These are phyloP conservation scores for Rhizopogon vulgaris DNA, from an alignment of 768 basidiomycete species.

Conservation along the genomic window DNA sequence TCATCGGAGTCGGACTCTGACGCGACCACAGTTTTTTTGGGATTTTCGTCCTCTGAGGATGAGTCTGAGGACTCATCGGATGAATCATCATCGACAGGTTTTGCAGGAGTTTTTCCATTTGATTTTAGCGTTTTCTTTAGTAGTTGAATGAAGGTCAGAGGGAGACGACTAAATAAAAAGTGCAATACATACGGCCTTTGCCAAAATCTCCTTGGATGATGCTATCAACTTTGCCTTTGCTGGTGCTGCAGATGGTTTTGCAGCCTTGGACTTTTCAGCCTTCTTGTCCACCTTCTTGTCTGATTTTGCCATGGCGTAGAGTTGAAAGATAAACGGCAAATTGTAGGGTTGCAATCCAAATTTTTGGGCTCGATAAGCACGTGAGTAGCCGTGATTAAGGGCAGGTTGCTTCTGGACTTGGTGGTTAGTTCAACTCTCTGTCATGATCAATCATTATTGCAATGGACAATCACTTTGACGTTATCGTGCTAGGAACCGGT, in stretches of 20 bases:
- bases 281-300: constrained; percentile 33
- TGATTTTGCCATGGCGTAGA: constrained; percentile 32
- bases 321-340: background rate
- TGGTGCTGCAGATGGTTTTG: constrained; percentile 24
- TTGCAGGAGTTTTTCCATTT: constrained; percentile 15
- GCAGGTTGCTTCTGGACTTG: constrained; percentile 12
- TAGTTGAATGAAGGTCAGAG: background rate
- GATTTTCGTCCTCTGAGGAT: constrained; percentile 30
- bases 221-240: constrained; percentile 21
- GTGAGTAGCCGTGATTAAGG: constrained; percentile 19
- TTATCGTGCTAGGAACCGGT: constrained; percentile 70
- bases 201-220: constrained; percentile 38
- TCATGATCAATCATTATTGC: background rate
- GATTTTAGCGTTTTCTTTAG: constrained; percentile 14
- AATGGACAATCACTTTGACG: constrained; percentile 51
- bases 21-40: constrained; percentile 16
- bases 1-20: constrained; percentile 12
- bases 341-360: constrained; percentile 4
- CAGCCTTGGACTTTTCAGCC: constrained; percentile 25
- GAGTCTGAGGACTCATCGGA: constrained; percentile 25
- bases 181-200: constrained; percentile 28
- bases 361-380: constrained; percentile 12
- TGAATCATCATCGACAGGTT: constrained; percentile 15
- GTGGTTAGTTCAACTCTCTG: too few species aligned
- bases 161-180: background rate